phyloP scores from a whole-genome alignment of 73 alveolate genomes.

The Paramecium octaurelia region DNA sequence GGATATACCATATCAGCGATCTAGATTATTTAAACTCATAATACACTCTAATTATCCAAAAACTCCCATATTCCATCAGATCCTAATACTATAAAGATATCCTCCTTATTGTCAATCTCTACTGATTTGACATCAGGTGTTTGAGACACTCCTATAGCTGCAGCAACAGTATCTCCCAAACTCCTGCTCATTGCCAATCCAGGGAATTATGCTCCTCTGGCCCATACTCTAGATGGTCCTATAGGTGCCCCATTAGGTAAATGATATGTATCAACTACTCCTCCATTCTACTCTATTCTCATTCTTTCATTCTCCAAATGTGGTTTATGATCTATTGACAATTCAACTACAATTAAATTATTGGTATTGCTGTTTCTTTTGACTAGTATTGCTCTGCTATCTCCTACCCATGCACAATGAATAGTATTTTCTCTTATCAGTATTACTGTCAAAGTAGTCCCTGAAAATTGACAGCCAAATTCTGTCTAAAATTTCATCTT shows the following conservation, averaged over 20 bases:
- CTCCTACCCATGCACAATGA: conserved; percentile 44
- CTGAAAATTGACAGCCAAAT: conserved; percentile 28
- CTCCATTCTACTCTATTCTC: conserved; percentile 33
- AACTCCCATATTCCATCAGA: conserved; percentile 50
- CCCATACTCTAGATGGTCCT: conserved; percentile 75
- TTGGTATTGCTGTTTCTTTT: not conserved
- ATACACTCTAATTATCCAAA: not conserved
- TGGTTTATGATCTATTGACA: conserved; percentile 56
- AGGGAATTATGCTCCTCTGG: conserved; percentile 64
- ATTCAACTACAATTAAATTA: not conserved
- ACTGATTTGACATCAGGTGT: not conserved
- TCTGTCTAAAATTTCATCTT: not conserved
- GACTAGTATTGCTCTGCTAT: conserved; percentile 28
- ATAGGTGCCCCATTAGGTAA: conserved; percentile 64
- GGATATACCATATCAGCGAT: conserved; percentile 3
- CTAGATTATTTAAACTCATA: not conserved
- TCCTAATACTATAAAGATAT: not conserved
- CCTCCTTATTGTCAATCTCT: not conserved
- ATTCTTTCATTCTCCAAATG: not conserved
- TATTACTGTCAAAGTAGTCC: not conserved
- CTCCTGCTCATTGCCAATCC: conserved; percentile 78
- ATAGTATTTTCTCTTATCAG: not conserved
- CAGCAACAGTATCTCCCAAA: conserved; percentile 69
- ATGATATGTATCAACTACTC: conserved; percentile 41
- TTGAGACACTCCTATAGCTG: conserved; percentile 63